These are phyloP conservation scores for Chimonanthus praecox DNA, from an alignment of 164 flowering plant species.

Conservation along the genomic window DNA sequence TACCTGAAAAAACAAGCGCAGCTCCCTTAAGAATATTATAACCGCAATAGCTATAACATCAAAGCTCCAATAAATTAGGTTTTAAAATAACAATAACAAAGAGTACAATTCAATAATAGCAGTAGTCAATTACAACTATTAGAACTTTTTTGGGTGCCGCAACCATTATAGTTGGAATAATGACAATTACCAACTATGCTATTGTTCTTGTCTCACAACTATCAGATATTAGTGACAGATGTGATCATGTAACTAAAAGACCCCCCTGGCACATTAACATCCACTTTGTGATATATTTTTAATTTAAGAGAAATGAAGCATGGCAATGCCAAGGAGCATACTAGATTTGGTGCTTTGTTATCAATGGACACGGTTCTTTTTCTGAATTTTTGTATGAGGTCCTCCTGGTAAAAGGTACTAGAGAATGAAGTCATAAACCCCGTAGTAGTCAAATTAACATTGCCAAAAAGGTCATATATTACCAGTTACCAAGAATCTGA, in stretches of 20 bases:
- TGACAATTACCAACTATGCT: no score
- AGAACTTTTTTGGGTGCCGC: no score
- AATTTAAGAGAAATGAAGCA: neutral
- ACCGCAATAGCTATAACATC: conserved; percentile 52
- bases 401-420: neutral
- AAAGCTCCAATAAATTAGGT: conserved; percentile 5
- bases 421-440: neutral
- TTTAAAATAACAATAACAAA: neutral
- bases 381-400: neutral
- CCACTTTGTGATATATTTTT: neutral
- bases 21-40: conserved; percentile 53
- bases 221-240: neutral
- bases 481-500: neutral
- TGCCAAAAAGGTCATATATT: neutral
- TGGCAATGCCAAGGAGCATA: neutral
- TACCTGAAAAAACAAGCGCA: conserved; percentile 47
- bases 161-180: no score
- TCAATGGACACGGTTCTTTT: neutral
- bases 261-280: neutral
- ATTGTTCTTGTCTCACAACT: neutral
- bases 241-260: neutral
- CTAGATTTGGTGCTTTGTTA: neutral
- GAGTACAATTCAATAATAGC: neutral
- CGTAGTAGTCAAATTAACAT: no score
- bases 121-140: neutral